Evolutionary conservation across 2,329 filamentous ascomycete genomes (phyloP).

Genomic region (Xylariaceae sp.): DNA sequence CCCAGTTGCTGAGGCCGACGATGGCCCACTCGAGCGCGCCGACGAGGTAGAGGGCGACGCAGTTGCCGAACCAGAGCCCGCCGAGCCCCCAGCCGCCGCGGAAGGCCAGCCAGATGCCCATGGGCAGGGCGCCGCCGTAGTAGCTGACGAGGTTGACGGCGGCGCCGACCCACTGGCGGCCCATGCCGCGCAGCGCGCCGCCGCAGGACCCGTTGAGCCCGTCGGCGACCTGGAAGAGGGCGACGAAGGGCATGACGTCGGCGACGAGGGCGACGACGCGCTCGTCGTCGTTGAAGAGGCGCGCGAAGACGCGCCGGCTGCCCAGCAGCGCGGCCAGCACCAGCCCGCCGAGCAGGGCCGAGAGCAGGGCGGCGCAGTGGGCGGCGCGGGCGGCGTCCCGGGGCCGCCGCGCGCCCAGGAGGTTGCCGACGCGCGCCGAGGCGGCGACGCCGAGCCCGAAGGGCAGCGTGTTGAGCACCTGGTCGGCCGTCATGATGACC

Average conservation of each 20-base stretch:
- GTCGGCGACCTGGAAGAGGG: slow-evolving; percentile 84
- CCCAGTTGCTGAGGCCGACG: slow-evolving; percentile 71
- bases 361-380: slow-evolving; percentile 67
- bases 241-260: slow-evolving; percentile 76
- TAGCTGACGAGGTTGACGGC: slow-evolving; percentile 76
- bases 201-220: slow-evolving; percentile 81
- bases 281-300: slow-evolving; percentile 73
- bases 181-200: slow-evolving; percentile 75
- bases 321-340: slow-evolving; percentile 64
- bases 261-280: slow-evolving; percentile 65
- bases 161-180: slow-evolving; percentile 76
- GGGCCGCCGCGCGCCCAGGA: slow-evolving; percentile 62
- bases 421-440: slow-evolving; percentile 69
- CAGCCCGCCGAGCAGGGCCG: slow-evolving; percentile 57
- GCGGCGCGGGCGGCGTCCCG: slow-evolving; percentile 63
- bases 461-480: slow-evolving; percentile 77
- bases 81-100: slow-evolving; percentile 76
- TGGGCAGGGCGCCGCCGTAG: slow-evolving; percentile 71
- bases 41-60: slow-evolving; percentile 72
- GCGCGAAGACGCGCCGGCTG: slow-evolving; percentile 65
- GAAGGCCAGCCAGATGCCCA: slow-evolving; percentile 80
- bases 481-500: slow-evolving; percentile 85
- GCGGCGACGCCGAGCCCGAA: slow-evolving; percentile 81
- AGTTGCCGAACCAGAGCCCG: slow-evolving; percentile 79
- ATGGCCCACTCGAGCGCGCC: slow-evolving; percentile 72